A percentile compares a stretch with the other conserved stretches of the same genome.
Conservation (phyloP, 1,139 yeast genomes). For the Hyphopichia buzzinii region DNA sequence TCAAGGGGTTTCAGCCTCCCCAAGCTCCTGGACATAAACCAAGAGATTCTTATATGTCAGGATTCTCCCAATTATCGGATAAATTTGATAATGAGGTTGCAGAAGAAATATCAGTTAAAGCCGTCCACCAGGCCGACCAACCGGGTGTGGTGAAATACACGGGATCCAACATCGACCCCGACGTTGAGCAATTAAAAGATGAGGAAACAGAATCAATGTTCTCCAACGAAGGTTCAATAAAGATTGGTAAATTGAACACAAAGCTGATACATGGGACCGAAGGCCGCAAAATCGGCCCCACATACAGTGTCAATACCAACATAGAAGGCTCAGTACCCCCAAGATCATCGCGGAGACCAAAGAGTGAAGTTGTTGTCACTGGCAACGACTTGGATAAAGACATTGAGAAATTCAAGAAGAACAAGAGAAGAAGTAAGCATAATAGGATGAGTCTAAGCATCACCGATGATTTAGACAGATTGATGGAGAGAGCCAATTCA, state of each 20-base stretch:
- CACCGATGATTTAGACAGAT: constrained; percentile 39
- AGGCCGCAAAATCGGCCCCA: constrained; percentile 20
- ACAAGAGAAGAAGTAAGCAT: constrained; percentile 5
- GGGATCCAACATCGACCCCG: no score
- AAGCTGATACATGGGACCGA: constrained; percentile 2
- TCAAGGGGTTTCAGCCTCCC: constrained; percentile 3
- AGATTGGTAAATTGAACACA: constrained; percentile 14
- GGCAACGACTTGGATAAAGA: constrained; percentile 13
- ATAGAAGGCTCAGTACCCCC: constrained; percentile 44
- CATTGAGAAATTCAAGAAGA: constrained; percentile 8
- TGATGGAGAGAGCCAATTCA: constrained; percentile 39
- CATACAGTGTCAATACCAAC: constrained; percentile 31
- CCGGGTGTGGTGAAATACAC: constrained; percentile 7
- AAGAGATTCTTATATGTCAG: constrained; percentile 2
- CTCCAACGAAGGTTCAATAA: constrained; percentile 7
- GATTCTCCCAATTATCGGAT: not conserved
- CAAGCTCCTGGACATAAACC: not conserved
- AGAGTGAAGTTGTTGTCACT: constrained; percentile 26
- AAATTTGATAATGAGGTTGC: constrained; percentile 13
- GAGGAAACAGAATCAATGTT: constrained; percentile 6
- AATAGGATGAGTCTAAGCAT: constrained; percentile 19
- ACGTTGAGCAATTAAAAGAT: not conserved
- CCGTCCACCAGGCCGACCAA: constrained; percentile 15
- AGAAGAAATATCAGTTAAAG: constrained; percentile 23
- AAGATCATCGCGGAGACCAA: constrained; percentile 40